phyloP scores from a whole-genome alignment of 495 filamentous ascomycete species.

The Aspergillus bridgeri region DNA sequence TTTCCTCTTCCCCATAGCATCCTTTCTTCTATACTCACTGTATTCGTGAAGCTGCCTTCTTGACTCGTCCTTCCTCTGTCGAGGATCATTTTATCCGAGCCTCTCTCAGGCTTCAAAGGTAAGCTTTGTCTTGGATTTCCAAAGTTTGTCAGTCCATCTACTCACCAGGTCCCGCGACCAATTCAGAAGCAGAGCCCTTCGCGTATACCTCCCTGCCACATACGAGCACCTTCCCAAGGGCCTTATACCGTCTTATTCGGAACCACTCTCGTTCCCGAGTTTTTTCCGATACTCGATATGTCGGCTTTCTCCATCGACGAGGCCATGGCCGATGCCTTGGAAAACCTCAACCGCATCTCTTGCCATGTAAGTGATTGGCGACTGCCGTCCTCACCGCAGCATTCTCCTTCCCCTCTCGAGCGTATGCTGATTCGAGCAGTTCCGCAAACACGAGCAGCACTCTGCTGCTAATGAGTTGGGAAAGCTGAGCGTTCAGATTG shows the following conservation, averaged over 20 bases:
- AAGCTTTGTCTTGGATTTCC: background rate
- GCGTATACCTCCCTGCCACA: background rate
- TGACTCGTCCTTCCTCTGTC: background rate
- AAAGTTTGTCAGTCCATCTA: background rate
- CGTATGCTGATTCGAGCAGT: constrained; percentile 16
- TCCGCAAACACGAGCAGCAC: constrained; percentile 21
- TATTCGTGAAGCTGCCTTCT: background rate
- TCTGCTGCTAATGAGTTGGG: constrained; percentile 28
- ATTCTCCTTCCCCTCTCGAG: background rate
- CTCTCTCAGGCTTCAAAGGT: constrained; percentile 2
- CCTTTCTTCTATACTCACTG: constrained; percentile 4
- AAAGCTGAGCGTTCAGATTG: constrained; percentile 23
- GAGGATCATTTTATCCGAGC: background rate
- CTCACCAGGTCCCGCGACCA: background rate
- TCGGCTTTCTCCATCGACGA: constrained; percentile 11
- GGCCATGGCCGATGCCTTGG: constrained; percentile 25
- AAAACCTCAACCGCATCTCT: constrained; percentile 19
- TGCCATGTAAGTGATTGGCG: constrained; percentile 17
- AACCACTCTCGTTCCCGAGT: background rate
- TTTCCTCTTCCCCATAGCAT: background rate
- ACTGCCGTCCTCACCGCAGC: background rate
- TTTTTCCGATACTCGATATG: constrained; percentile 9
- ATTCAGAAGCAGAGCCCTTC: background rate
- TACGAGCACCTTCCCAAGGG: background rate
- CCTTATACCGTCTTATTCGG: background rate